Conservation (phyloP, 805 yeast species). For the Peterozyma xylosa region DNA sequence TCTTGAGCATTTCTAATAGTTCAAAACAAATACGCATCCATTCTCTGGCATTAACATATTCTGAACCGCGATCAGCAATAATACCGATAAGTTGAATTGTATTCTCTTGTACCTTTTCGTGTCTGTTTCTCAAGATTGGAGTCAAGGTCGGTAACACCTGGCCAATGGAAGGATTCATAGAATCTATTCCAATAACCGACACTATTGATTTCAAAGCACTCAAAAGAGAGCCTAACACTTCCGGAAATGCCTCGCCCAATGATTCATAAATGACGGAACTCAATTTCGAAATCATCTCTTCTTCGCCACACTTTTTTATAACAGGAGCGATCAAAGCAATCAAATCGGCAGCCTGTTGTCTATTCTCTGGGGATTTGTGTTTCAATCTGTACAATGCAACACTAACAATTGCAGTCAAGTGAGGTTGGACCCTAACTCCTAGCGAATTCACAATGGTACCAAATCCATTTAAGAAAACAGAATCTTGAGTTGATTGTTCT, state of each 20-base stretch:
- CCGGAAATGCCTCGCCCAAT: constrained; percentile 91
- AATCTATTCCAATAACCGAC: constrained; percentile 46
- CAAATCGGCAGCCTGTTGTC: constrained; percentile 82
- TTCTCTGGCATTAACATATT: constrained; percentile 80
- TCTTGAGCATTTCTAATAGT: constrained; percentile 78
- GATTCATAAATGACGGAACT: constrained; percentile 81
- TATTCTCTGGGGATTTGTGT: constrained; percentile 59
- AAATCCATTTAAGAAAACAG: constrained; percentile 51
- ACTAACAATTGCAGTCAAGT: constrained; percentile 63
- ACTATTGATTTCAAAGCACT: constrained; percentile 63
- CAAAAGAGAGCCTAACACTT: constrained; percentile 80
- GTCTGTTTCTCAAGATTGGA: constrained; percentile 84
- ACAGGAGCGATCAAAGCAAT: constrained; percentile 60
- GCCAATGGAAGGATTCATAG: constrained; percentile 72
- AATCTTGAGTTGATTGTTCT: constrained; percentile 58
- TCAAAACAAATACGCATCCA: constrained; percentile 98
- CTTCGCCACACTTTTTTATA: constrained; percentile 57
- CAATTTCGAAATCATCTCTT: constrained; percentile 54
- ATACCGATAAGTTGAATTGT: constrained; percentile 74
- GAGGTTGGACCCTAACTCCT: constrained; percentile 61
- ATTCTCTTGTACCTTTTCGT: constrained; percentile 84
- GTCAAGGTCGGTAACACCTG: constrained; percentile 83
- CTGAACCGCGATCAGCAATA: constrained; percentile 75
- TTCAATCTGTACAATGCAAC: constrained; percentile 66
- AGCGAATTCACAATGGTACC: constrained; percentile 56